Evolutionary conservation across 495 filamentous ascomycete species (phyloP).

Genomic region (Letharia columbiana): DNA sequence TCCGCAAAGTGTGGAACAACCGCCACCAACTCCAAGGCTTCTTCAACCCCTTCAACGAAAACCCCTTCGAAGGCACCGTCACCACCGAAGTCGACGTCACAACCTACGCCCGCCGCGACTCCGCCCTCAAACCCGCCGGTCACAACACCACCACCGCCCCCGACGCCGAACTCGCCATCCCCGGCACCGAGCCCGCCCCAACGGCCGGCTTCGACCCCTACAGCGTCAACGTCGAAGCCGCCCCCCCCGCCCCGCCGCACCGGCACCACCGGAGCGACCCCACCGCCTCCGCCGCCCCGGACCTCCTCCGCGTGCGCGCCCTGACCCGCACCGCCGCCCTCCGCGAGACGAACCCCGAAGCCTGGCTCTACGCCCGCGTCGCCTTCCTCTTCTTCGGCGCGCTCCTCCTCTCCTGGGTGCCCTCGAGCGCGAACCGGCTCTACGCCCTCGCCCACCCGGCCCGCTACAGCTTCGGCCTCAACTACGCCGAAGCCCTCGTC

Average conservation of each 20-base stretch:
- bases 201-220: slow-evolving; percentile 15
- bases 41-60: slow-evolving; percentile 38
- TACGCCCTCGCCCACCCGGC: slow-evolving; percentile 55
- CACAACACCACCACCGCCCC: not conserved
- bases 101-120: slow-evolving; percentile 29
- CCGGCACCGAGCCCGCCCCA: slow-evolving; percentile 6
- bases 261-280: not conserved
- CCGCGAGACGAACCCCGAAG: slow-evolving; percentile 34
- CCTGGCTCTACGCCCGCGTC: slow-evolving; percentile 76
- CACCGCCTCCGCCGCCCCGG: slow-evolving; percentile 12
- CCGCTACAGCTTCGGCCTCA: slow-evolving; percentile 48
- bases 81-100: slow-evolving; percentile 50
- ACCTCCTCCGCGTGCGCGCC: slow-evolving; percentile 20
- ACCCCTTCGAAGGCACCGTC: slow-evolving; percentile 46
- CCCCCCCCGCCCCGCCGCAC: not conserved
- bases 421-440: slow-evolving; percentile 70
- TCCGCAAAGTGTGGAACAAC: slow-evolving; percentile 56
- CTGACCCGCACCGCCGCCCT: slow-evolving; percentile 24
- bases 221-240: slow-evolving; percentile 23
- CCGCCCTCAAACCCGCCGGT: not conserved
- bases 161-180: not conserved
- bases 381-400: slow-evolving; percentile 81
- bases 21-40: slow-evolving; percentile 39
- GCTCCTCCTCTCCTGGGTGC: slow-evolving; percentile 75
- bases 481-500: slow-evolving; percentile 63